These are phyloP conservation scores for Fusarium foetens DNA, from an alignment of 2,329 filamentous ascomycete species.

Conservation along the genomic window DNA sequence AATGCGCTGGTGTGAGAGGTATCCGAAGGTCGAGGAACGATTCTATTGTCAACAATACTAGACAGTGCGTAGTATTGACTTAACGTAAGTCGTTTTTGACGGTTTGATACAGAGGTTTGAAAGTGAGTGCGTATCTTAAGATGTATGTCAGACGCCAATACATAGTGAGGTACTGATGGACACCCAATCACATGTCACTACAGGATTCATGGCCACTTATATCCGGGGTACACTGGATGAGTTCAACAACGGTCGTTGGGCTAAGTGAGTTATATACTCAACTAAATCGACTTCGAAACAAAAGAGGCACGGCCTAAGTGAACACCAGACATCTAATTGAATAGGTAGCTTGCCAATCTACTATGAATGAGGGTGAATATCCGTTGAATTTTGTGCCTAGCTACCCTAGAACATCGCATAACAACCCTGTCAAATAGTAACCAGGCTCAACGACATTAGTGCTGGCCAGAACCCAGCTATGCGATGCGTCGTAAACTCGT, in stretches of 20 bases:
- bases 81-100: background rate
- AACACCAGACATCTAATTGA: background rate
- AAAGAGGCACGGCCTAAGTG: background rate
- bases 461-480: background rate
- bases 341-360: background rate
- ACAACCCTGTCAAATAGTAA: background rate
- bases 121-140: background rate
- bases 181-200: slow-evolving; percentile 1
- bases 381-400: background rate
- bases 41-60: too few relatives aligned
- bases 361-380: background rate
- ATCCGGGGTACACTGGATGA: background rate
- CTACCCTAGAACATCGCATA: background rate
- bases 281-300: background rate
- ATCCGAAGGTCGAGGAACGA: background rate
- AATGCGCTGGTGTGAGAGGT: background rate
- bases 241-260: background rate
- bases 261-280: background rate
- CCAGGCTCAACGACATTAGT: background rate
- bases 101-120: background rate
- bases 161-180: too few relatives aligned
- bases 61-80: background rate
- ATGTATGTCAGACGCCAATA: background rate
- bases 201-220: background rate
- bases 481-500: slow-evolving; percentile 27